Evolutionary conservation across 192 early-diverging fungal species (phyloP).

Genomic region (Physocladia obscura): DNA sequence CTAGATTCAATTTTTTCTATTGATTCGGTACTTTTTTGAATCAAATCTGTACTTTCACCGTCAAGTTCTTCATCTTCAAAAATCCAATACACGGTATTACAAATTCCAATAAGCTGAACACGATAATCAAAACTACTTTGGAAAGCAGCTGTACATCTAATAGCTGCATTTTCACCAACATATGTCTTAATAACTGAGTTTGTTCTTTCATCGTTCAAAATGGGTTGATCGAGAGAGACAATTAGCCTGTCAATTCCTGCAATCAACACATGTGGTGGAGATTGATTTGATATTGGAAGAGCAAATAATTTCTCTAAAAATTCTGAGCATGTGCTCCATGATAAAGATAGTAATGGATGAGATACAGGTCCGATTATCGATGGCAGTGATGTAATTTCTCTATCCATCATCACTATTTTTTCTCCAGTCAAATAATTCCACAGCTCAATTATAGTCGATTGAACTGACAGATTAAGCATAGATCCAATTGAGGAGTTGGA

Average conservation of each 20-base stretch:
- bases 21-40: neutral
- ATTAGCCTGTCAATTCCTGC: neutral
- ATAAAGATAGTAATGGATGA: neutral
- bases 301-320: neutral
- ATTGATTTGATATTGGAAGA: neutral
- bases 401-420: neutral
- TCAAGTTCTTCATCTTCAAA: neutral
- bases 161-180: neutral
- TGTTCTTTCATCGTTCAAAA: neutral
- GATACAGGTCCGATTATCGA: neutral
- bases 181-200: neutral
- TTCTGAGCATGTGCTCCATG: constrained; percentile 5
- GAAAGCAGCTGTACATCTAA: constrained; percentile 11
- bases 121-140: constrained; percentile 11
- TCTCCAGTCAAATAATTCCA: constrained; percentile 18
- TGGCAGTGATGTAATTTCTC: constrained; percentile 1
- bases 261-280: neutral
- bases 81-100: constrained; percentile 23
- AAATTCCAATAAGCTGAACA: constrained; percentile 6
- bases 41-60: neutral
- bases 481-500: neutral
- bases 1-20: neutral
- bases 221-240: neutral
- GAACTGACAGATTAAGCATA: neutral
- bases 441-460: constrained; percentile 14